Percentiles rank a stretch among this genome's conserved stretches.
phyloP scores from a whole-genome alignment of 441 rosid species.

The Arabidopsis hybrid region DNA sequence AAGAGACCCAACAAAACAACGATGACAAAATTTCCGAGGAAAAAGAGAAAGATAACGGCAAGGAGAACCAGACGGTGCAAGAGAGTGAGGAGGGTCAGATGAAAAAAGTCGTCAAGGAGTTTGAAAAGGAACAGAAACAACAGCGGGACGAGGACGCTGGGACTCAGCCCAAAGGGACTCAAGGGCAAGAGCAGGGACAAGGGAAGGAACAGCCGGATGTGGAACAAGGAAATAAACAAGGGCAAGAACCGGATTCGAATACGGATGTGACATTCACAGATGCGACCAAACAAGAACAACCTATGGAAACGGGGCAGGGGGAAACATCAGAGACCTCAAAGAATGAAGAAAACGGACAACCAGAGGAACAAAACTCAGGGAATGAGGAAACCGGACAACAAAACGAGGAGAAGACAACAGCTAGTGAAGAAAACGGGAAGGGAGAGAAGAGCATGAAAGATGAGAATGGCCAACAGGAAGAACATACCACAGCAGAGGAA shows the following conservation, averaged over 20 bases:
- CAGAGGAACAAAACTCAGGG: conserved; percentile 39
- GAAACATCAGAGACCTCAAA: conserved; percentile 37
- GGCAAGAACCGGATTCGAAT: conserved; percentile 30
- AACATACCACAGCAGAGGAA: conserved; percentile 35
- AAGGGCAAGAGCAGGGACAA: conserved; percentile 45
- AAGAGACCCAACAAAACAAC: conserved; percentile 27
- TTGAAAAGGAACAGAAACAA: conserved; percentile 50
- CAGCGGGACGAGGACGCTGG: conserved; percentile 58
- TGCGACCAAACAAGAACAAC: conserved; percentile 46
- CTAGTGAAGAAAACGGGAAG: conserved; percentile 18
- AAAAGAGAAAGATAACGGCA: conserved; percentile 30
- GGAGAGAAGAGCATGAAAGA: conserved; percentile 33
- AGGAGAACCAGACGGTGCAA: conserved; percentile 31
- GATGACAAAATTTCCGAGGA: conserved; percentile 34
- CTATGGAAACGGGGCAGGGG: conserved; percentile 25
- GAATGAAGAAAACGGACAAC: conserved; percentile 38
- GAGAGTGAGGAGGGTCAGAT: conserved; percentile 37
- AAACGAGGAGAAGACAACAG: conserved; percentile 26
- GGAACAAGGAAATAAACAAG: conserved; percentile 44
- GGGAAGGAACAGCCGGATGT: conserved; percentile 45
- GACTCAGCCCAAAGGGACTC: conserved; percentile 37
- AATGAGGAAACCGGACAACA: conserved; percentile 40
- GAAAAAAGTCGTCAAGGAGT: conserved; percentile 39
- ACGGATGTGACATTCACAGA: conserved; percentile 42
- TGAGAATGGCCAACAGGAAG: conserved; percentile 37